Base-by-base conservation (phyloP, 257 asterid species). In the Pogostemon cablin region DNA sequence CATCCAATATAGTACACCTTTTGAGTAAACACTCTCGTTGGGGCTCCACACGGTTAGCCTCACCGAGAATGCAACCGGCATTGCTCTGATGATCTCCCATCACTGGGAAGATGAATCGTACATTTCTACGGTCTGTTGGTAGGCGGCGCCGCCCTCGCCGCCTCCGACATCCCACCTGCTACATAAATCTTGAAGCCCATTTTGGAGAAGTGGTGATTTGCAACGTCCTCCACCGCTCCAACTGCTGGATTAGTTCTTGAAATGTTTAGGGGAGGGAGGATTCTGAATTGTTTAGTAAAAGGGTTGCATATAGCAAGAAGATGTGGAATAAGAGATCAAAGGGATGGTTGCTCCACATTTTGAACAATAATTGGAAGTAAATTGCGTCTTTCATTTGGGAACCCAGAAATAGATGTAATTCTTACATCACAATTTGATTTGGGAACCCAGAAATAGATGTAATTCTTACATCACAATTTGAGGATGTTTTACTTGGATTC, bases 21-120 rank as follows among this genome's bases (percentile, higher is more conserved):
- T 60, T 4, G 81, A 80, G 67, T 48, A 71, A 12, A 86, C 95
- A n/a, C 97, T 77, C 50, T 88, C 95, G 34, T 76, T 84, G 1
- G 96, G 90, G 2, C 97, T 92, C 98, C 98, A 92, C 4, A 92
- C 98, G 0, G 96, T 92, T 35, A 90, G 79, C 79, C 98, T 85
- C 69, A 90, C 93, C 3, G 97, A 91, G 47, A 85, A 79, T 11
- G 88, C 93, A 32, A 83, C 73, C n/a, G 95, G 97, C 85, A 86
- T 86, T 11, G 83, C 41, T 10, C 84, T 86, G 1, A 71, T 48
- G 0, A 58, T 6, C 54, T n/a, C 25, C 95, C 96, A 90, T 4
- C n/a, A 53, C 38, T 75, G 80, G 34, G 20, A 9, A 1, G 8
- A 0, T 3, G 96, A 85, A 2, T 88, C 91, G 65, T 90, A 90